Evolutionary conservation across 768 basidiomycete species (phyloP).

Genomic region (Auriculariales sp.): DNA sequence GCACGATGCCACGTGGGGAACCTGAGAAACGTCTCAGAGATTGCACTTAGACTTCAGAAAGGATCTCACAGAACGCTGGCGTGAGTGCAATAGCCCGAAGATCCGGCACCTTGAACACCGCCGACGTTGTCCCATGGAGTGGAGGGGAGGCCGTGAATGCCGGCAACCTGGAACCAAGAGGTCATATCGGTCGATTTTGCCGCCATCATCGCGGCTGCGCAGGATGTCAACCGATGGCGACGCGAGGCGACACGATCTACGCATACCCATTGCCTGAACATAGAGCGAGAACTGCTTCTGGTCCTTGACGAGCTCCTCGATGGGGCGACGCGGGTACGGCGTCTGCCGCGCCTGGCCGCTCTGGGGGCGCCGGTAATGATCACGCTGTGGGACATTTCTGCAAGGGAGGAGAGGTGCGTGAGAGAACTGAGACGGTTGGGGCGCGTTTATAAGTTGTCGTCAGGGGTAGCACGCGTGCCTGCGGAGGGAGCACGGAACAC

Average conservation of each 20-base stretch:
- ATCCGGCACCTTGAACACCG: constrained; percentile 12
- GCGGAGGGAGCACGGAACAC: too few species aligned
- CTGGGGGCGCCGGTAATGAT: neutral
- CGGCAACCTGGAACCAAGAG: constrained; percentile 32
- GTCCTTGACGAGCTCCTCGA: constrained; percentile 27
- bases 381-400: neutral
- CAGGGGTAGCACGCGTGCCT: too few species aligned
- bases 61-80: constrained; percentile 30
- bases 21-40: too few species aligned
- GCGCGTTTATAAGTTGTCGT: too few species aligned
- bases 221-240: too few species aligned
- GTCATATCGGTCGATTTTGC: constrained; percentile 16
- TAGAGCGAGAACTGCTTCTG: constrained; percentile 34
- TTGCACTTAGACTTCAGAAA: too few species aligned
- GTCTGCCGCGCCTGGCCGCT: neutral
- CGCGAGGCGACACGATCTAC: too few species aligned
- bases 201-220: too few species aligned
- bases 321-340: constrained; percentile 24
- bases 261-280: constrained; percentile 34
- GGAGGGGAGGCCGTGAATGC: constrained; percentile 39
- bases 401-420: too few species aligned
- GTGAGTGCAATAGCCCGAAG: constrained; percentile 41
- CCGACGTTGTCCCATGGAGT: constrained; percentile 28
- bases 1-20: constrained; percentile 46
- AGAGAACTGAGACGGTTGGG: too few species aligned